Base-by-base conservation (phyloP, 495 filamentous ascomycete species). In the Staphylotrichum tortipilum region DNA sequence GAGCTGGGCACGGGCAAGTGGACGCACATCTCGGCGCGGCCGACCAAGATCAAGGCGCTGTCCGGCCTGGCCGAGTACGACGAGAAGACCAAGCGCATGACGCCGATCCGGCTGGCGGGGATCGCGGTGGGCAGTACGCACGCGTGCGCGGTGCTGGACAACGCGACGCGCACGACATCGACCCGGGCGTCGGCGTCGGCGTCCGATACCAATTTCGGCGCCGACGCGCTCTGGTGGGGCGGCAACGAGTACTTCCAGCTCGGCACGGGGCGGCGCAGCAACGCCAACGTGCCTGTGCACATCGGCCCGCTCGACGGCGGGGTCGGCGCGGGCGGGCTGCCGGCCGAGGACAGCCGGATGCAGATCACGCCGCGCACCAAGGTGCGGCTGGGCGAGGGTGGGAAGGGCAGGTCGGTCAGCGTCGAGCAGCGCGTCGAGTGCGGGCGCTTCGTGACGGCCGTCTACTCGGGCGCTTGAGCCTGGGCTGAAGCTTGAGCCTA, bases 161-260 rank as follows among this genome's bases (percentile, higher is more conserved):
- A 95, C 59, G 73, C 84, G 18, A 82, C 85, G 3, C 76, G 81
- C 45, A 60, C 88, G 31, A 61, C 71, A n/a, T n/a, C n/a, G n/a
- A n/a, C n/a, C n/a, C n/a, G n/a, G 14, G 74, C 80, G 4, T 65
- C 66, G 10, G 59, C 69, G 10, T 73, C 76, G 4, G 71, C 71
- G 4, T 78, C 81, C 41, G 83, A 88, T 50, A 85, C 80, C 4
- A 85, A 88, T 55, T 95, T 78, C 74, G 91, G 91, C 43, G 80
- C 81, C 8, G 92, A 97, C 64, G 81, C 86, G 2, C 62, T 96
- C 6, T 94, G 83, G 77, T 98, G 90, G 86, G 92, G 92, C 54
- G 86, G 86, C 31, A 98, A 96, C 58, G 91, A 98, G 68, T 77
- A 80, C 53, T 95, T 86, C 60, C 92, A 98, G 61, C 78, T 98